A percentile compares a stretch with the other conserved stretches of the same genome.
These are phyloP conservation scores for Cunninghamia lanceolata DNA, from an alignment of 75 land plant genomes.

Conservation along the genomic window DNA sequence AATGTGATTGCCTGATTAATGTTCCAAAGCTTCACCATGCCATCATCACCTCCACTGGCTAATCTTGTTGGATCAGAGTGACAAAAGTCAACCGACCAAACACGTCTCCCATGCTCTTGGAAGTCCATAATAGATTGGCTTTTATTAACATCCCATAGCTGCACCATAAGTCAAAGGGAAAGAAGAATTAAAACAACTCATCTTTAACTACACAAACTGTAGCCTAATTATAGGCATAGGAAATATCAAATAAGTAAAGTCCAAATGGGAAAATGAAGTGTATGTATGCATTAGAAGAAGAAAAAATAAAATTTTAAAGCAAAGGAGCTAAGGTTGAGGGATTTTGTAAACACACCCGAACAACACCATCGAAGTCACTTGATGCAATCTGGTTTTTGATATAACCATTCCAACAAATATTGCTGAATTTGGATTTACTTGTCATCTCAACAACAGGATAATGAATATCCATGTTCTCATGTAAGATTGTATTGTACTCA, in stretches of 20 bases:
- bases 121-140: conserved; percentile 59
- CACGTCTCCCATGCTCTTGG: conserved; percentile 78
- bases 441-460: conserved; percentile 84
- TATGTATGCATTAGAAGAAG: not conserved
- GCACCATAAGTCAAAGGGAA: not conserved
- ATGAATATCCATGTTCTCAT: conserved; percentile 71
- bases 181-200: not conserved
- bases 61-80: conserved; percentile 73
- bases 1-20: conserved; percentile 86
- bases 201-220: not conserved
- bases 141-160: conserved; percentile 80
- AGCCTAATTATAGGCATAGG: not conserved
- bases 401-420: conserved; percentile 80
- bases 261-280: not conserved
- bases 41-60: conserved; percentile 80
- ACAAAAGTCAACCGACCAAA: conserved; percentile 87
- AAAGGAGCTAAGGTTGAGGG: not conserved
- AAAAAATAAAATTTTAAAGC: not conserved
- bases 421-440: conserved; percentile 66
- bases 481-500: conserved; percentile 61
- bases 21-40: conserved; percentile 84
- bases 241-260: not conserved
- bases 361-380: conserved; percentile 84
- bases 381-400: conserved; percentile 88
- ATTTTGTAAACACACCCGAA: conserved; percentile 42